Evolutionary conservation across 495 filamentous ascomycete genomes (phyloP).

Genomic region (Penicillium riverlandense): DNA sequence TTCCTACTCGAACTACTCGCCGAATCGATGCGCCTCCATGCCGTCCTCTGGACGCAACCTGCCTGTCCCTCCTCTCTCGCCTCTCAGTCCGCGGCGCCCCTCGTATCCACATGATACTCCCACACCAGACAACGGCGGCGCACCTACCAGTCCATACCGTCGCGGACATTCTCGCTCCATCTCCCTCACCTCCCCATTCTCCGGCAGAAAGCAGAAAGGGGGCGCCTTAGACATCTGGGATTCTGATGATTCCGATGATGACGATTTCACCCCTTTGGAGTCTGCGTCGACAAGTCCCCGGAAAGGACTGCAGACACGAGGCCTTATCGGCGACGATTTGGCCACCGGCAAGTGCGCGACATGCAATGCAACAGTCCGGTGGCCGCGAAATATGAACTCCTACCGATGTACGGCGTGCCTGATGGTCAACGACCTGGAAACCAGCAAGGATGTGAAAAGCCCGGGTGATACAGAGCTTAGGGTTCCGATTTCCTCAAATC

Average conservation of each 20-base stretch:
- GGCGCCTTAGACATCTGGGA: slow-evolving; percentile 16
- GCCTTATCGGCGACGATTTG: slow-evolving; percentile 28
- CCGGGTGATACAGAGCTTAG: slow-evolving; percentile 7
- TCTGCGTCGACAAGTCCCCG: slow-evolving; percentile 22
- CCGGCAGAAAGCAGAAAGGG: slow-evolving; percentile 44
- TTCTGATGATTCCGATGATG: slow-evolving; percentile 32
- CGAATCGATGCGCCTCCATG: slow-evolving; percentile 31
- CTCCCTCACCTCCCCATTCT: slow-evolving; percentile 62
- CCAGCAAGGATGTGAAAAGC: slow-evolving; percentile 12
- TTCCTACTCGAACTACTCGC: background rate
- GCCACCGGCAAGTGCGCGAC: slow-evolving; percentile 74
- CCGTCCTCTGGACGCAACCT: slow-evolving; percentile 31
- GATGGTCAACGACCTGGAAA: slow-evolving; percentile 77
- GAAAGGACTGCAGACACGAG: slow-evolving; percentile 16
- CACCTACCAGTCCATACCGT: slow-evolving; percentile 16
- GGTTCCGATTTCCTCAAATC: background rate
- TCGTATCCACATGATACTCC: slow-evolving; percentile 26
- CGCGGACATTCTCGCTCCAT: slow-evolving; percentile 59
- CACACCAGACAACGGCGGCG: slow-evolving; percentile 10
- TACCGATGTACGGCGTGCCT: slow-evolving; percentile 83
- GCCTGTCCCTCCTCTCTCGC: slow-evolving; percentile 12
- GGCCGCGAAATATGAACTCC: slow-evolving; percentile 67
- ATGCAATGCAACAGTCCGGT: slow-evolving; percentile 73
- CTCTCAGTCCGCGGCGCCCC: slow-evolving; percentile 11
- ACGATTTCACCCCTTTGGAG: slow-evolving; percentile 25